These are phyloP conservation scores for Priceomyces castillae DNA, from an alignment of 805 yeast genomes.

Conservation along the genomic window DNA sequence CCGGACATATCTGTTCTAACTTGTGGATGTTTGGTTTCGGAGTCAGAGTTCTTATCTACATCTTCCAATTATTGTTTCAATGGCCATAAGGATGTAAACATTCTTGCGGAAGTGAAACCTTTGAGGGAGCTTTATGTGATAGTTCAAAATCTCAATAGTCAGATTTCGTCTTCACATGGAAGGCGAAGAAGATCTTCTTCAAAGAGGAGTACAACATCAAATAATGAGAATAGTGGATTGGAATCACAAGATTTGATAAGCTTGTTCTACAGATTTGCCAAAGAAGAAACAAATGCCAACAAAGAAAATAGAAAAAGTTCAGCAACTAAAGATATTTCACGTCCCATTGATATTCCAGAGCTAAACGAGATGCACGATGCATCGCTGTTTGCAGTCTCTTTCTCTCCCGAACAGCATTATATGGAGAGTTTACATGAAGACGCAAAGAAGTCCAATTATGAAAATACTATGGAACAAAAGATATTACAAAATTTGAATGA, in stretches of 20 bases:
- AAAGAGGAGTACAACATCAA: constrained; percentile 14
- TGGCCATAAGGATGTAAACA: constrained; percentile 12
- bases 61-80: constrained; percentile 20
- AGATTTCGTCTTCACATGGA: constrained; percentile 2
- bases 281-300: constrained; percentile 26
- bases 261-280: constrained; percentile 40
- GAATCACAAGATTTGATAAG: constrained; percentile 33
- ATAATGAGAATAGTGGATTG: constrained; percentile 5
- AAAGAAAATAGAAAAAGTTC: not conserved
- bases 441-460: not conserved
- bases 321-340: constrained; percentile 4
- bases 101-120: constrained; percentile 30
- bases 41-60: constrained; percentile 19
- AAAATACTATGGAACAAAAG: constrained; percentile 15
- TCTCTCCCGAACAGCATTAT: constrained; percentile 14
- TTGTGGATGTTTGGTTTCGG: constrained; percentile 43
- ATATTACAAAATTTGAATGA: constrained; percentile 25
- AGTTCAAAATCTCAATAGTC: constrained; percentile 17
- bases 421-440: constrained; percentile 1
- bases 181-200: constrained; percentile 22
- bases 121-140: constrained; percentile 31
- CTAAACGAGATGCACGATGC: not conserved
- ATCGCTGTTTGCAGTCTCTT: constrained; percentile 10
- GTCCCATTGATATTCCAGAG: constrained; percentile 11
- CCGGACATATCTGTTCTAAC: constrained; percentile 35